phyloP scores from a whole-genome alignment of 176 grass and related monocot species.

The Alloteropsis semialata region DNA sequence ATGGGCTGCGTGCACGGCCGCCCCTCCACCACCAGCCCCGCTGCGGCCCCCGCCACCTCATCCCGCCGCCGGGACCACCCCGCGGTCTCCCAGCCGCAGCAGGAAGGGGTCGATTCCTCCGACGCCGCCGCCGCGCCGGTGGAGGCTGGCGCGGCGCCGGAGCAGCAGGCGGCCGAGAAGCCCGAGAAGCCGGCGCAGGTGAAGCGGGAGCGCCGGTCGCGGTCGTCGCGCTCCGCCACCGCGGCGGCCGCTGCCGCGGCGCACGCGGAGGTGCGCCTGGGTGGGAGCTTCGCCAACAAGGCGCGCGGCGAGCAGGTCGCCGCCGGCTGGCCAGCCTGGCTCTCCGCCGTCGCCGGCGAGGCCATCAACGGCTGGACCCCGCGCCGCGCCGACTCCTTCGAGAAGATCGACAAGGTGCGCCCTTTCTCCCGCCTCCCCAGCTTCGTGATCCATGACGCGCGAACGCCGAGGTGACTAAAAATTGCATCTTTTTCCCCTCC shows the following conservation, averaged over 20 bases:
- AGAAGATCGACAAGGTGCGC: conserved; percentile 87
- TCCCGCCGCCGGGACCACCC: conserved; percentile 24
- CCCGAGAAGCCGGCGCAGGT: conserved; percentile 5
- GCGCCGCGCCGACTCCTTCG: conserved; percentile 73
- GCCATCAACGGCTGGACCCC: conserved; percentile 70
- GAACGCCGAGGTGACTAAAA: conserved; percentile 20
- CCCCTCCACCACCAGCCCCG: conserved; percentile 35
- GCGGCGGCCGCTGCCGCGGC: not conserved
- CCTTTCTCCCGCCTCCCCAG: not conserved
- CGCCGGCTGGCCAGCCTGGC: conserved; percentile 81
- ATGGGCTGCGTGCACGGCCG: conserved; percentile 85
- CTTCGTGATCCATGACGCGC: conserved; percentile 22
- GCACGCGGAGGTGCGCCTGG: conserved; percentile 36
- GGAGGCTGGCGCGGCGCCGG: not conserved
- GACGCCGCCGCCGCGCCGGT: not conserved
- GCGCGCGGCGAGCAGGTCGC: conserved; percentile 68
- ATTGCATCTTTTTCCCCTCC: conserved; percentile 30
- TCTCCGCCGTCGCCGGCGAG: conserved; percentile 70
- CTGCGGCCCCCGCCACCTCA: conserved; percentile 34
- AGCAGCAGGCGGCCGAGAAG: not conserved
- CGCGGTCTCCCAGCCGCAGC: conserved; percentile 8
- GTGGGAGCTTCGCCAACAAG: conserved; percentile 60
- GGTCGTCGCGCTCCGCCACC: conserved; percentile 25
- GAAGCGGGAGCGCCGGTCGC: conserved; percentile 39
- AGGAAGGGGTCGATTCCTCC: not conserved